Conservation (phyloP, 306 rosid species). For the Cicer judaicum region DNA sequence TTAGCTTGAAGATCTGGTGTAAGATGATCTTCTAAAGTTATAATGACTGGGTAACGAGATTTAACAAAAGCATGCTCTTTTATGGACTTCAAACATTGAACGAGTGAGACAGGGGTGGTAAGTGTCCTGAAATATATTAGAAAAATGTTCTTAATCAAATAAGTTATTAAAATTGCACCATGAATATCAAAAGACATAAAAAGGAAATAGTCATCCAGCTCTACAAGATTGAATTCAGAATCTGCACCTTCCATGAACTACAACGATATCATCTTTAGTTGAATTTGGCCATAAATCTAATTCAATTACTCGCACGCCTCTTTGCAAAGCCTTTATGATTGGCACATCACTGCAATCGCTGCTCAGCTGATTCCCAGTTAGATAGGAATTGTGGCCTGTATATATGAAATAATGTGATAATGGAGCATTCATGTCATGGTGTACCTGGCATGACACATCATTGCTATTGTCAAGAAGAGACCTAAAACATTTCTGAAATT, state of each 20-base stretch:
- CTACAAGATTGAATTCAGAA: slow-evolving; percentile 33
- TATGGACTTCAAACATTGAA: slow-evolving; percentile 83
- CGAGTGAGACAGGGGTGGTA: slow-evolving; percentile 80
- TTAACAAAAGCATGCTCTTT: slow-evolving; percentile 80
- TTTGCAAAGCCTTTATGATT: slow-evolving; percentile 70
- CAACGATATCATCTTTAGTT: slow-evolving; percentile 66
- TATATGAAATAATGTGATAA: slow-evolving; percentile 94
- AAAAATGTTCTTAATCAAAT: slow-evolving; percentile 15
- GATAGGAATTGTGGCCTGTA: slow-evolving; percentile 97
- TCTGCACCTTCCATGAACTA: slow-evolving; percentile 90
- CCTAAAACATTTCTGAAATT: neutral
- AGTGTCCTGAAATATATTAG: slow-evolving; percentile 69
- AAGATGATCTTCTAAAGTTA: slow-evolving; percentile 93
- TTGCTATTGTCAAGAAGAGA: slow-evolving; percentile 44
- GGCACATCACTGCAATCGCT: slow-evolving; percentile 89
- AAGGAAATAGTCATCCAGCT: slow-evolving; percentile 25
- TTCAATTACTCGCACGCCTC: slow-evolving; percentile 82
- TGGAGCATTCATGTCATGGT: slow-evolving; percentile 92
- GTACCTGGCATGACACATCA: slow-evolving; percentile 66
- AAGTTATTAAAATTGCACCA: slow-evolving; percentile 23
- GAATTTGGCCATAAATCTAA: slow-evolving; percentile 95
- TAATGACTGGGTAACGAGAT: slow-evolving; percentile 81
- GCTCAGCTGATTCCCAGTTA: slow-evolving; percentile 95
- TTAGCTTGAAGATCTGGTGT: slow-evolving; percentile 76
- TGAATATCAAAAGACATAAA: slow-evolving; percentile 9